Conservation (phyloP, 352 stramenopile genomes). For the Phytophthora hybrid region DNA sequence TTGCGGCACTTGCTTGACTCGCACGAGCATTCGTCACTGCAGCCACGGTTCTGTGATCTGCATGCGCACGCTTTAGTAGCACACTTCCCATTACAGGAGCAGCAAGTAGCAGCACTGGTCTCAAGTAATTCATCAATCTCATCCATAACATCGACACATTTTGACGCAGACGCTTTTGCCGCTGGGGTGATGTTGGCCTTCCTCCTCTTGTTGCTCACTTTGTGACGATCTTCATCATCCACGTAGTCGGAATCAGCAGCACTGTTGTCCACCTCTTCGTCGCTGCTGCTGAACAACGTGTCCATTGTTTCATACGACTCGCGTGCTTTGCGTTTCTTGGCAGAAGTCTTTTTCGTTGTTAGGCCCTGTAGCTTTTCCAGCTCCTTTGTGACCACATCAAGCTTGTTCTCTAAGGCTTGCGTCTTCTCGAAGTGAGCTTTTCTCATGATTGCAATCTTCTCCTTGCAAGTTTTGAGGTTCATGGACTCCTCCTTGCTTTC, state of each 20-base stretch:
- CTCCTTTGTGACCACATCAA: conserved; percentile 36
- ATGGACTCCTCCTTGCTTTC: conserved; percentile 46
- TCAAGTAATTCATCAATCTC: conserved; percentile 69
- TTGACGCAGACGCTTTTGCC: not conserved
- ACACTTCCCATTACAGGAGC: conserved; percentile 78
- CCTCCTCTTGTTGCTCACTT: conserved; percentile 11
- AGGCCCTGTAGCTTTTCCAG: conserved; percentile 35
- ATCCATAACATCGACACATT: conserved; percentile 45
- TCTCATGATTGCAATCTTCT: conserved; percentile 26
- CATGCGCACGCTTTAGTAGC: conserved; percentile 76
- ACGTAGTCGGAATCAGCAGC: conserved; percentile 76
- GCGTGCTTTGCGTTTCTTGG: conserved; percentile 43
- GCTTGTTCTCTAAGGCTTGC: conserved; percentile 13
- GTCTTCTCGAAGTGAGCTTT: conserved; percentile 29
- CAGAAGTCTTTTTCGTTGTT: conserved; percentile 46
- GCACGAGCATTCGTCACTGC: conserved; percentile 62
- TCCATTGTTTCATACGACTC: conserved; percentile 58
- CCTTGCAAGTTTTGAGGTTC: conserved; percentile 34
- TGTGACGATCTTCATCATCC: conserved; percentile 46
- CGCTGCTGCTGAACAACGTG: conserved; percentile 59
- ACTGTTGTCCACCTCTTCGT: conserved; percentile 63
- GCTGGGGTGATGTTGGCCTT: not conserved
- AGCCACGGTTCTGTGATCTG: conserved; percentile 53
- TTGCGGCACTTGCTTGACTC: conserved; percentile 70
- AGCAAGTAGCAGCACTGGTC: conserved; percentile 49